Conservation (phyloP, 78 protist genomes). For the Cyanophora paradoxa region DNA sequence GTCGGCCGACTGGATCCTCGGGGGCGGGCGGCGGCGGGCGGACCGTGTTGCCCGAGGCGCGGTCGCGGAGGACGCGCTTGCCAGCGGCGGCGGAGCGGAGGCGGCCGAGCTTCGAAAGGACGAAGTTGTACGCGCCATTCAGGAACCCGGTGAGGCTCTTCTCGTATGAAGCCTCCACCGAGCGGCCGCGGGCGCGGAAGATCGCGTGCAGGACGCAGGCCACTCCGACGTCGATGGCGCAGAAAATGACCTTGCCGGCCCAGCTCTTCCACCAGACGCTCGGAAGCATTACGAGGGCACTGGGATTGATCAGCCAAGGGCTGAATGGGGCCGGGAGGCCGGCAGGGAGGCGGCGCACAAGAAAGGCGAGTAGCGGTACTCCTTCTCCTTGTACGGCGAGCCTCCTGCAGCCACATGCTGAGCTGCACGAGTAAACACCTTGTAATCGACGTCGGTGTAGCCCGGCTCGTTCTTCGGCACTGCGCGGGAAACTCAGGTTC, state of each 20-base stretch:
- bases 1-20: neutral
- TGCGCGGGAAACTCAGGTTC: too few relatives aligned
- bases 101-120: too few relatives aligned
- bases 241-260: conserved; percentile 84
- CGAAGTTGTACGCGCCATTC: neutral
- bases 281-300: conserved; percentile 66
- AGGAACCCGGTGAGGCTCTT: neutral
- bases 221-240: conserved; percentile 55
- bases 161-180: neutral
- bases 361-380: conserved; percentile 90
- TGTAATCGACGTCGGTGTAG: conserved; percentile 92
- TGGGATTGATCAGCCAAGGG: neutral
- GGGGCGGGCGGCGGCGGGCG: neutral
- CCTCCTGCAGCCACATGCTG: conserved; percentile 62
- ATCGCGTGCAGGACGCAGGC: conserved; percentile 34
- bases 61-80: too few relatives aligned
- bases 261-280: conserved; percentile 43
- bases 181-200: neutral
- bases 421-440: conserved; percentile 87
- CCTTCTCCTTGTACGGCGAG: conserved; percentile 80
- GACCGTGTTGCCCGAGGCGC: too few relatives aligned
- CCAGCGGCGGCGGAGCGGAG: too few relatives aligned
- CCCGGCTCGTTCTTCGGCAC: too few relatives aligned
- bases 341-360: too few relatives aligned
- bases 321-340: neutral